A percentile compares a stretch with the other conserved stretches of the same genome.
Conservation (phyloP, 2,329 filamentous ascomycete species). For the Cercospora beticola region DNA sequence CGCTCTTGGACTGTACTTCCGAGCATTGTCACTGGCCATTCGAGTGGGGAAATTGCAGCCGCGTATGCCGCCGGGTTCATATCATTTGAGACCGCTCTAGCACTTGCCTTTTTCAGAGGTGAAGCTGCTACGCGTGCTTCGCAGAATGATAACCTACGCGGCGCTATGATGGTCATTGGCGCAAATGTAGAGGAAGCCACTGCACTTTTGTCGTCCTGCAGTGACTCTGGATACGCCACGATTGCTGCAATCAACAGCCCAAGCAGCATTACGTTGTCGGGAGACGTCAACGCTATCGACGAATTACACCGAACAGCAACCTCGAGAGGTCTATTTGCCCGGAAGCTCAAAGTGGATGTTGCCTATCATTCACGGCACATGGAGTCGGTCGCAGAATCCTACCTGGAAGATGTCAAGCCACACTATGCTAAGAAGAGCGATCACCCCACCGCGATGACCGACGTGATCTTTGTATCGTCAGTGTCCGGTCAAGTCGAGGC, state of each 20-base stretch:
- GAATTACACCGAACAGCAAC: slow-evolving; percentile 35
- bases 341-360: slow-evolving; percentile 43
- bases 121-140: background rate
- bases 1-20: slow-evolving; percentile 5
- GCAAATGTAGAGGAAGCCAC: background rate
- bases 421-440: background rate
- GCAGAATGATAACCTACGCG: background rate
- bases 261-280: slow-evolving; percentile 45
- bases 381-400: slow-evolving; percentile 12
- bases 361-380: slow-evolving; percentile 49
- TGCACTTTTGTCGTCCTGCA: background rate
- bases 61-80: slow-evolving; percentile 35
- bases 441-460: background rate
- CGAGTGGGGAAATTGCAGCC: slow-evolving; percentile 38
- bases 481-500: background rate
- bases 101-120: slow-evolving; percentile 30
- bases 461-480: background rate
- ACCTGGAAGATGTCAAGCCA: slow-evolving; percentile 6
- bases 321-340: slow-evolving; percentile 40
- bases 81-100: slow-evolving; percentile 19
- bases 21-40: slow-evolving; percentile 35
- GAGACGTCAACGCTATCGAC: slow-evolving; percentile 42
- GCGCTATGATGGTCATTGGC: slow-evolving; percentile 20
- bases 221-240: slow-evolving; percentile 10
- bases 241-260: slow-evolving; percentile 44